Evolutionary conservation across 768 basidiomycete genomes (phyloP).

Genomic region (Russula sp.): DNA sequence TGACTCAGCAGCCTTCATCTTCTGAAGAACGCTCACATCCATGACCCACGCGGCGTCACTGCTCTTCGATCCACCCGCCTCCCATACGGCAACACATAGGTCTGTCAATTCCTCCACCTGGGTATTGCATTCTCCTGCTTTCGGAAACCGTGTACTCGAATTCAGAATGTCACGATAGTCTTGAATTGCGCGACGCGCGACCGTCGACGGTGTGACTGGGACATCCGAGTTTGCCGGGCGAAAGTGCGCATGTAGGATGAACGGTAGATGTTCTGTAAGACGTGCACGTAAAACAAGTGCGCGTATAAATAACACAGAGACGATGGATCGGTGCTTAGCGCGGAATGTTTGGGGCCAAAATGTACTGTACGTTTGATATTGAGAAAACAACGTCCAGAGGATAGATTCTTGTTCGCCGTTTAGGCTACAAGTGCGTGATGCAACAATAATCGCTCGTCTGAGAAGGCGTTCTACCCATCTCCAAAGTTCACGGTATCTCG

Average conservation of each 20-base stretch:
- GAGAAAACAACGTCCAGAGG: slow-evolving; percentile 61
- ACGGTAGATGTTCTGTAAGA: slow-evolving; percentile 15
- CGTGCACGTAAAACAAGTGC: slow-evolving; percentile 56
- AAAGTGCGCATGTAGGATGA: slow-evolving; percentile 8
- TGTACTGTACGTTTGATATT: slow-evolving; percentile 57
- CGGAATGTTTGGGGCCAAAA: slow-evolving; percentile 82
- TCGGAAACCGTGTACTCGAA: slow-evolving; percentile 71
- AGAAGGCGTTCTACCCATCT: slow-evolving; percentile 79
- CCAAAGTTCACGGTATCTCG: slow-evolving; percentile 76
- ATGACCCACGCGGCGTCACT: slow-evolving; percentile 74
- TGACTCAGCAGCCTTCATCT: neutral
- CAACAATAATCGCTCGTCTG: slow-evolving; percentile 73
- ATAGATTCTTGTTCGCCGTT: slow-evolving; percentile 40
- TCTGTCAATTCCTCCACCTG: slow-evolving; percentile 85
- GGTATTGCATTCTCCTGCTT: slow-evolving; percentile 72
- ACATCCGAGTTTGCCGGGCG: slow-evolving; percentile 28
- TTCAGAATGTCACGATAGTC: slow-evolving; percentile 70
- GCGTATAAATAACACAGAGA: slow-evolving; percentile 69
- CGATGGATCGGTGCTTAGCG: slow-evolving; percentile 66
- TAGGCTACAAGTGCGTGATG: slow-evolving; percentile 48
- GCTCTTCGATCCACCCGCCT: slow-evolving; percentile 60
- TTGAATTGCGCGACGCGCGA: slow-evolving; percentile 63
- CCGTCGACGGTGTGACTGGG: slow-evolving; percentile 47
- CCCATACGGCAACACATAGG: slow-evolving; percentile 77
- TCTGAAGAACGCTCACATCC: slow-evolving; percentile 53